Percentiles rank a stretch among this genome's conserved stretches.
These are phyloP conservation scores for Cornus kousa DNA, from an alignment of 148 eudicot genomes.

Conservation along the genomic window DNA sequence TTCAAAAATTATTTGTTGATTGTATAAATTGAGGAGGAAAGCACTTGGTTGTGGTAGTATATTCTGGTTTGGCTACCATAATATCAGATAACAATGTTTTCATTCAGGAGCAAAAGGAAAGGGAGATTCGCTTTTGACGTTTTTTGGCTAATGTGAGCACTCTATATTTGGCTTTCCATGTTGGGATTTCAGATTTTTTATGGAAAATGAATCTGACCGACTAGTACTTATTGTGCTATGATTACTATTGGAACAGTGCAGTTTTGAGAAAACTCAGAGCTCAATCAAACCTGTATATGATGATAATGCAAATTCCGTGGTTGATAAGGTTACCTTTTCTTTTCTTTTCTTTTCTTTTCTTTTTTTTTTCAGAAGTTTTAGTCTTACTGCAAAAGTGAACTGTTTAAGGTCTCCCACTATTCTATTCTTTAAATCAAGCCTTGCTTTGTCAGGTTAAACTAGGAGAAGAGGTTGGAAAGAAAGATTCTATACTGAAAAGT, in stretches of 20 bases:
- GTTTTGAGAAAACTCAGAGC: constrained; percentile 2
- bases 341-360: too few species aligned
- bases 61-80: neutral
- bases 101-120: constrained; percentile 10
- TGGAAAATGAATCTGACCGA: neutral
- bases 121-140: neutral
- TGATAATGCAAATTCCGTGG: constrained; percentile 1
- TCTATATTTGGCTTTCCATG: neutral
- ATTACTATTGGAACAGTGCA: constrained; percentile 11
- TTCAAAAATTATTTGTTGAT: neutral
- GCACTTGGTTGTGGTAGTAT: neutral
- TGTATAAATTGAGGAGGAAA: neutral
- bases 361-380: neutral
- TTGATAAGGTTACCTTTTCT: constrained; percentile 28
- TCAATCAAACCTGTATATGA: neutral
- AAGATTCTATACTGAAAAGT: constrained; percentile 34
- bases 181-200: neutral
- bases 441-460: constrained; percentile 29
- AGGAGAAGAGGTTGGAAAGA: constrained; percentile 39
- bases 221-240: neutral
- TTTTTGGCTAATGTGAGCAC: constrained; percentile 11
- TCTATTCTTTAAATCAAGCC: neutral
- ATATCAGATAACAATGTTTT: neutral
- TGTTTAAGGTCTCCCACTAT: neutral
- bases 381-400: neutral